A percentile compares a stretch with the other conserved stretches of the same genome.
These are phyloP conservation scores for Eucalyptus cloeziana DNA, from an alignment of 345 rosid species.

Conservation along the genomic window DNA sequence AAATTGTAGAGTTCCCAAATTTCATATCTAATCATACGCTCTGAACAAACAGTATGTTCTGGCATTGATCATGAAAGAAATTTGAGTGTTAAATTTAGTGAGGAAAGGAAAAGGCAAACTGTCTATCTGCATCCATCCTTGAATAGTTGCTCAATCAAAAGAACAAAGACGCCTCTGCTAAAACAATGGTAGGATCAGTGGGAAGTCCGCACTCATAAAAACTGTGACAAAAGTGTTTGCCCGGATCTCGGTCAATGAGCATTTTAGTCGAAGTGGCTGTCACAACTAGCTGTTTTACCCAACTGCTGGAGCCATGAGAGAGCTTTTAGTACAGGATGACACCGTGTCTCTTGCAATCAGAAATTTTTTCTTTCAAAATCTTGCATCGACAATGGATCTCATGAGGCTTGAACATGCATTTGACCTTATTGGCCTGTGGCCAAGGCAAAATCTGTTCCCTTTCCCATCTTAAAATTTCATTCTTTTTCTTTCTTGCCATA, in stretches of 20 bases:
- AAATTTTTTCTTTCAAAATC: not conserved
- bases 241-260: not conserved
- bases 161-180: not conserved
- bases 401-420: not conserved
- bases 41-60: not conserved
- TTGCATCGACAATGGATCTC: not conserved
- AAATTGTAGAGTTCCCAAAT: not conserved
- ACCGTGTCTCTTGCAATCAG: not conserved
- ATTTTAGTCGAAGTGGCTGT: not conserved
- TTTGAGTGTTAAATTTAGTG: not conserved
- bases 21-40: not conserved
- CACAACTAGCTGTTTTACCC: not conserved
- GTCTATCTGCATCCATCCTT: not conserved
- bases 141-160: not conserved
- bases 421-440: not conserved
- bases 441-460: not conserved
- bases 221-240: not conserved
- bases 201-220: not conserved
- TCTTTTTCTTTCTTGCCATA: not conserved
- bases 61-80: not conserved
- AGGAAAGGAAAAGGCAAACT: not conserved
- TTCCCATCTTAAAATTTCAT: not conserved
- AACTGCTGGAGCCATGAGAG: not conserved
- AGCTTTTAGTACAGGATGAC: not conserved
- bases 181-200: not conserved